These are phyloP conservation scores for Colletotrichum noveboracense DNA, from an alignment of 2,329 filamentous ascomycete genomes.

Conservation along the genomic window DNA sequence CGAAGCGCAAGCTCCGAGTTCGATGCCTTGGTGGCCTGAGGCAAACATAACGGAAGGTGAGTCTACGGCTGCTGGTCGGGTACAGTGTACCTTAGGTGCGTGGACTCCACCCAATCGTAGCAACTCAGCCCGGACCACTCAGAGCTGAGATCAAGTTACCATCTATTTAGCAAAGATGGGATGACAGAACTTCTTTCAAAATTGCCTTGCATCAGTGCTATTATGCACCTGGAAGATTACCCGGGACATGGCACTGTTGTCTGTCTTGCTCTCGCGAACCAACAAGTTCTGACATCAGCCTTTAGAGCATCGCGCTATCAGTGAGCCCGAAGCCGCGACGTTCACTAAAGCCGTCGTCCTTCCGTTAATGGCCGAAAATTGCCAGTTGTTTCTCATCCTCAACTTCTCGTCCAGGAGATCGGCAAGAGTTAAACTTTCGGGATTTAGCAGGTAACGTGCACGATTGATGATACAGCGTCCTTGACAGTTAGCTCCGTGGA, in stretches of 20 bases:
- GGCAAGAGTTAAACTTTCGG: neutral
- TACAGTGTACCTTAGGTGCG: neutral
- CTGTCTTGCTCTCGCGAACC: neutral
- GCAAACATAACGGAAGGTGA: neutral
- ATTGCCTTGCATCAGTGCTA: neutral
- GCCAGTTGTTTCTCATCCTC: neutral
- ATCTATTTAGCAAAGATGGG: neutral
- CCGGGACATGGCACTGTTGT: neutral
- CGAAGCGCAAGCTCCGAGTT: conserved; percentile 24
- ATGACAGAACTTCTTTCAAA: neutral
- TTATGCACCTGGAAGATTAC: neutral
- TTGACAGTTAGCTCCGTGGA: neutral
- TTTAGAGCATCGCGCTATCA: neutral
- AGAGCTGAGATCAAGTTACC: neutral
- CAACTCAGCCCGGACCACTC: conserved; percentile 1
- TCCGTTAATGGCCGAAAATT: neutral
- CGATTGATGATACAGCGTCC: neutral
- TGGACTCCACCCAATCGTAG: neutral
- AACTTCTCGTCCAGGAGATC: neutral
- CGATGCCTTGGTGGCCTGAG: conserved; percentile 23
- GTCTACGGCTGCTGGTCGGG: neutral
- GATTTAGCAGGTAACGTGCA: neutral
- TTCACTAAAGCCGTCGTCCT: neutral
- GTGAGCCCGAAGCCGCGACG: neutral
- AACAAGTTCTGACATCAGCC: neutral